Percentiles rank a stretch among this genome's conserved stretches.
phyloP scores from a whole-genome alignment of 768 basidiomycete species.

The Chlorophyllum brunneum region DNA sequence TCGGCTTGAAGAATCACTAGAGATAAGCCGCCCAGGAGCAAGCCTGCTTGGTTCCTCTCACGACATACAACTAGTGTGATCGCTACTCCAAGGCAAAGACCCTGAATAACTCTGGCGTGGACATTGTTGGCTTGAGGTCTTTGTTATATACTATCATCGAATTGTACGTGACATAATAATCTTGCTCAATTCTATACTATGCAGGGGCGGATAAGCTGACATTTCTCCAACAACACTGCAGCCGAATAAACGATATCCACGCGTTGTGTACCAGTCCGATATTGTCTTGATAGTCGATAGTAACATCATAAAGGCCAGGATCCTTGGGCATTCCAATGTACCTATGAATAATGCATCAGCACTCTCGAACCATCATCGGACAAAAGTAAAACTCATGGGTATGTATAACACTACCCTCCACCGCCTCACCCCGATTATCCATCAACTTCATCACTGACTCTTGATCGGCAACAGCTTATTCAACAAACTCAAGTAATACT shows the following conservation, averaged over 20 bases:
- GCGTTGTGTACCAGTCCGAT: slow-evolving; percentile 49
- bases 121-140: slow-evolving; percentile 85
- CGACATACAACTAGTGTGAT: too few relatives aligned
- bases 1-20: too few relatives aligned
- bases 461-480: slow-evolving; percentile 99
- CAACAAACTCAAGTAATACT: slow-evolving; percentile 92
- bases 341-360: neutral
- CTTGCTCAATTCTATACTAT: slow-evolving; percentile 87
- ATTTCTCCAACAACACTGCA: slow-evolving; percentile 90
- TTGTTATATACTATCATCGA: slow-evolving; percentile 98
- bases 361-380: neutral
- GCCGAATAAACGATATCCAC: slow-evolving; percentile 93
- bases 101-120: slow-evolving; percentile 85
- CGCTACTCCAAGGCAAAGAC: slow-evolving; percentile 94
- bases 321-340: neutral
- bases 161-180: slow-evolving; percentile 96
- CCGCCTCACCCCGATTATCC: slow-evolving; percentile 96
- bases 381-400: neutral
- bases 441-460: slow-evolving; percentile 88
- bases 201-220: slow-evolving; percentile 86
- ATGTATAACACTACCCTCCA: slow-evolving; percentile 35
- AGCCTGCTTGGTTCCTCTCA: too few relatives aligned
- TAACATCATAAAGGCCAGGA: neutral
- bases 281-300: neutral
- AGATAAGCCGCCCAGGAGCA: too few relatives aligned